Percentiles rank a stretch among this genome's conserved stretches.
Conservation (phyloP, 805 yeast species). For the Saccharomycopsis javanensis region DNA sequence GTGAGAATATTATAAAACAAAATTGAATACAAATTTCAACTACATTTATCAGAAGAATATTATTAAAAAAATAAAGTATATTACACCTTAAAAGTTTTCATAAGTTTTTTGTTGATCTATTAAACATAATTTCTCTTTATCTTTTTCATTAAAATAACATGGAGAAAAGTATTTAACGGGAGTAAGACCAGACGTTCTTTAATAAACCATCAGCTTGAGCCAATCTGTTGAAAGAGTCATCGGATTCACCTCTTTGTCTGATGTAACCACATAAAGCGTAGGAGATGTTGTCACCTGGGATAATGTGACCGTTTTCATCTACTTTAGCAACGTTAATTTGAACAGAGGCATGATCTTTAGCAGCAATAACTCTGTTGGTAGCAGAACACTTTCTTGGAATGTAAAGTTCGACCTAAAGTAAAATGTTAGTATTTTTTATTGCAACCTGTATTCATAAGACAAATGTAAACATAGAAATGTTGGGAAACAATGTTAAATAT, state of each 20-base stretch:
- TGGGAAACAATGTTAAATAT: too few species aligned
- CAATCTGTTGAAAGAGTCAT: slow-evolving; percentile 97
- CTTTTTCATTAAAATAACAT: not conserved
- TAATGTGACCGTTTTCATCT: slow-evolving; percentile 92
- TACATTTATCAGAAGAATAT: not conserved
- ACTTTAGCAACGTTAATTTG: slow-evolving; percentile 98
- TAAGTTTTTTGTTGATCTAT: slow-evolving; percentile 2
- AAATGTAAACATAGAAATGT: too few species aligned
- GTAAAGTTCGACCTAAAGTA: slow-evolving; percentile 89
- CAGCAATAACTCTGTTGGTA: slow-evolving; percentile 99
- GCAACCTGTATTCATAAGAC: not conserved
- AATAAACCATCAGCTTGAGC: slow-evolving; percentile 98
- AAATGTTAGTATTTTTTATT: not conserved
- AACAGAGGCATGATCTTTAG: slow-evolving; percentile 99
- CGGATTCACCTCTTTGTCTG: slow-evolving; percentile 99
- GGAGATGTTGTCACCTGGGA: slow-evolving; percentile 83
- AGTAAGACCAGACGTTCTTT: slow-evolving; percentile 91
- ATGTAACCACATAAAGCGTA: slow-evolving; percentile 96
- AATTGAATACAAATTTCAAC: too few species aligned
- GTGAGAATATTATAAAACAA: too few species aligned
- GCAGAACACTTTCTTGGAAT: slow-evolving; percentile 99
- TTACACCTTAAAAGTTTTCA: slow-evolving; percentile 2
- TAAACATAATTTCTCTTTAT: not conserved
- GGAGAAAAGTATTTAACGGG: slow-evolving; percentile 50
- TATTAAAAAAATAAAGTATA: slow-evolving; percentile 3